phyloP scores from a whole-genome alignment of 768 basidiomycete genomes.

The Leucocoprinus birnbaumii region DNA sequence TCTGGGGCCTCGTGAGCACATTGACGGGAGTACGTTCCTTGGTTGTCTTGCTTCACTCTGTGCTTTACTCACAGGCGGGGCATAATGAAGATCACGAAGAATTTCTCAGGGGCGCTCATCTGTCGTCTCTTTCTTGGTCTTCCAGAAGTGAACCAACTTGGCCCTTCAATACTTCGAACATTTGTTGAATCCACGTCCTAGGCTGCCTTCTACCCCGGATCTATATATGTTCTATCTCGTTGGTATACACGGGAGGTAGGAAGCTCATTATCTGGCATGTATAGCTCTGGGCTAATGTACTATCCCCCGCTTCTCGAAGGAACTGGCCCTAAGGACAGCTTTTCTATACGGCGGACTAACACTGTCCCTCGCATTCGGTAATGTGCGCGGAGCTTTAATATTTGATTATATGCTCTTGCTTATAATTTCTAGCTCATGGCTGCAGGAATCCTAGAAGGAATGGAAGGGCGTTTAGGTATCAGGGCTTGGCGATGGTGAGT shows the following conservation, averaged over 20 bases:
- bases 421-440: slow-evolving; percentile 77
- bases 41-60: not conserved
- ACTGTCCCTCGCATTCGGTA: slow-evolving; percentile 66
- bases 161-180: not conserved
- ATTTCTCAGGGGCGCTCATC: slow-evolving; percentile 50
- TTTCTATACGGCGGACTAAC: slow-evolving; percentile 58
- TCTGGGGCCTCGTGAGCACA: slow-evolving; percentile 63
- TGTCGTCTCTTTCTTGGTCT: slow-evolving; percentile 63
- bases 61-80: not conserved
- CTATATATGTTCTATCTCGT: slow-evolving; percentile 42
- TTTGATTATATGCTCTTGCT: too few relatives aligned
- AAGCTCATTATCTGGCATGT: not conserved
- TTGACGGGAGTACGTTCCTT: slow-evolving; percentile 50
- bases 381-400: slow-evolving; percentile 48
- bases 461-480: slow-evolving; percentile 68
- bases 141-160: slow-evolving; percentile 37
- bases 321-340: slow-evolving; percentile 63
- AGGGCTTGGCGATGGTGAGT: slow-evolving; percentile 70
- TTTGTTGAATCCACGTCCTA: not conserved
- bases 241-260: slow-evolving; percentile 57
- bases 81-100: slow-evolving; percentile 42
- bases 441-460: slow-evolving; percentile 66
- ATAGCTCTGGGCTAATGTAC: not conserved
- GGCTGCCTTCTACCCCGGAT: slow-evolving; percentile 63
- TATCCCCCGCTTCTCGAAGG: slow-evolving; percentile 32